Conservation (phyloP, 2,329 filamentous ascomycete genomes). For the Juglanconis juglandina region DNA sequence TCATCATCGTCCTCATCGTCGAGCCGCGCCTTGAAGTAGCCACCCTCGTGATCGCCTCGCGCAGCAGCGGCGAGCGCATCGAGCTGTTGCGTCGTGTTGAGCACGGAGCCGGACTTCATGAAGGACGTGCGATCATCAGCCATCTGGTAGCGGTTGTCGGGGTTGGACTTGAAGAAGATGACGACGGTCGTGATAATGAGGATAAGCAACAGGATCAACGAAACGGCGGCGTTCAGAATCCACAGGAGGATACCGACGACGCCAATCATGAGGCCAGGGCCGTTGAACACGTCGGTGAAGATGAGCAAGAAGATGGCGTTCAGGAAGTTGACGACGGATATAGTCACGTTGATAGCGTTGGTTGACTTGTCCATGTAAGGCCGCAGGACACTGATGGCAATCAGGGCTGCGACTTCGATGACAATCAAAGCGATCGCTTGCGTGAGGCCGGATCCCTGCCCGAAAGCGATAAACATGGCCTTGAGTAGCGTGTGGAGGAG, state of each 20-base stretch:
- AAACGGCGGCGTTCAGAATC: slow-evolving; percentile 74
- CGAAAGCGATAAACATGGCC: slow-evolving; percentile 76
- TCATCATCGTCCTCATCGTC: slow-evolving; percentile 72
- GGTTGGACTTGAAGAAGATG: slow-evolving; percentile 78
- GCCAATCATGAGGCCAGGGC: slow-evolving; percentile 73
- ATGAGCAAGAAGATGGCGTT: slow-evolving; percentile 77
- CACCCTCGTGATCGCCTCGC: slow-evolving; percentile 67
- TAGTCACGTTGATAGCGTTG: slow-evolving; percentile 85
- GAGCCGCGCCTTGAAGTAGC: slow-evolving; percentile 48
- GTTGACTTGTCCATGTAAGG: slow-evolving; percentile 98
- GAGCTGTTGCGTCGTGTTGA: slow-evolving; percentile 69
- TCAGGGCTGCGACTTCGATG: slow-evolving; percentile 69
- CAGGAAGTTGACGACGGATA: slow-evolving; percentile 76
- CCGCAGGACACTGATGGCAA: slow-evolving; percentile 68
- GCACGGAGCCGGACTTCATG: slow-evolving; percentile 80
- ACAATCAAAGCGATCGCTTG: slow-evolving; percentile 75
- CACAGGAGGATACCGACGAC: slow-evolving; percentile 83
- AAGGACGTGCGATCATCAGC: slow-evolving; percentile 84
- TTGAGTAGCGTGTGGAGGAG: slow-evolving; percentile 72
- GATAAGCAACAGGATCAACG: slow-evolving; percentile 71
- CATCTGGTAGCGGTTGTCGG: slow-evolving; percentile 85
- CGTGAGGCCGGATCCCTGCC: slow-evolving; percentile 61
- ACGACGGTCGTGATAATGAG: slow-evolving; percentile 64
- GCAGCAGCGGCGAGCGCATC: slow-evolving; percentile 80
- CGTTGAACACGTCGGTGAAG: slow-evolving; percentile 77